These are phyloP conservation scores for Globisporangium iwayamae DNA, from an alignment of 352 stramenopile genomes.

Conservation along the genomic window DNA sequence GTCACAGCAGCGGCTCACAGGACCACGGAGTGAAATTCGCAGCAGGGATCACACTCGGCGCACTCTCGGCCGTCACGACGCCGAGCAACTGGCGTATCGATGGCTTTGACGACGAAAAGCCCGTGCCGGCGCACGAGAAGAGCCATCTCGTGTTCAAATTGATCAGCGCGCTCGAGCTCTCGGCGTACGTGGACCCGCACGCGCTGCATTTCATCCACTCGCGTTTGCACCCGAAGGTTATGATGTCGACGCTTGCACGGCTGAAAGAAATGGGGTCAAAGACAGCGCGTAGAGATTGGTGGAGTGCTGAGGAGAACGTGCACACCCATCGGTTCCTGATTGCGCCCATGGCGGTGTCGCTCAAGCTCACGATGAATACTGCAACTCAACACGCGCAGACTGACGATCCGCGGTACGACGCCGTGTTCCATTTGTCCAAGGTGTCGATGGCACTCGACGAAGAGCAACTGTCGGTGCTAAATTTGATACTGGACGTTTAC, in stretches of 20 bases:
- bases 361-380: constrained; percentile 90
- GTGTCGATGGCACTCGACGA: constrained; percentile 75
- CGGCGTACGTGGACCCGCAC: constrained; percentile 82
- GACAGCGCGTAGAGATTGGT: constrained; percentile 61
- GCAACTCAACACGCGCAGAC: constrained; percentile 65
- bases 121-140: constrained; percentile 22
- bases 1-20: constrained; percentile 10
- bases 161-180: constrained; percentile 84
- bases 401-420: constrained; percentile 72
- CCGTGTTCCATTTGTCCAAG: constrained; percentile 76
- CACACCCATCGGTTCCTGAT: constrained; percentile 84
- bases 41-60: constrained; percentile 70
- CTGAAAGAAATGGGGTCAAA: constrained; percentile 84
- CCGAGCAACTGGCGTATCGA: constrained; percentile 82
- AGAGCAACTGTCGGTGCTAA: constrained; percentile 79
- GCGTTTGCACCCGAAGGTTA: constrained; percentile 67
- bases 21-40: constrained; percentile 61
- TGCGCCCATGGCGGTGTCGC: constrained; percentile 69
- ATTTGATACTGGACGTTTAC: constrained; percentile 73
- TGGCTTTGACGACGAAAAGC: constrained; percentile 51
- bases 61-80: constrained; percentile 83
- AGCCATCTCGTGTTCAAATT: constrained; percentile 84
- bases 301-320: constrained; percentile 59
- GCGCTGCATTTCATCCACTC: constrained; percentile 87
- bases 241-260: constrained; percentile 68